Conservation (phyloP, 352 stramenopile species). For the Phytophthora europaea region DNA sequence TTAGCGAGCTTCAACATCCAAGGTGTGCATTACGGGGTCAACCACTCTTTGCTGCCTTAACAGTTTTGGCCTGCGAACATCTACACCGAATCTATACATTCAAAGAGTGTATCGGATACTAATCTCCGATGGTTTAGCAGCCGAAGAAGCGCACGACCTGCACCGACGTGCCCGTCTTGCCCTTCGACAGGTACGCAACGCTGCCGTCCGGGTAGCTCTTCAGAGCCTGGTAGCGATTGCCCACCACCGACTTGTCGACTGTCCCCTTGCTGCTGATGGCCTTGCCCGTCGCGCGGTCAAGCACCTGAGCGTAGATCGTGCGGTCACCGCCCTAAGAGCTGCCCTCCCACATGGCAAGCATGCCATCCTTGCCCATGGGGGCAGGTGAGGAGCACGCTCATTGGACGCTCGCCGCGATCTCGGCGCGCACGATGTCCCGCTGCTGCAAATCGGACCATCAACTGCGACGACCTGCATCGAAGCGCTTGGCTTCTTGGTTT, state of each 20-base stretch:
- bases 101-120: neutral
- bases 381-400: too few relatives aligned
- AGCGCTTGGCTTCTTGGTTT: too few relatives aligned
- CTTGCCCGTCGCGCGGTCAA: constrained; percentile 48
- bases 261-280: constrained; percentile 56
- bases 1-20: neutral
- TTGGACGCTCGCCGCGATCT: too few relatives aligned
- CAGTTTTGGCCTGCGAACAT: neutral
- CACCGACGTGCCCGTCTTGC: too few relatives aligned
- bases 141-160: too few relatives aligned
- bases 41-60: neutral
- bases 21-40: neutral
- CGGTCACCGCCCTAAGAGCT: constrained; percentile 36
- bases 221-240: too few relatives aligned
- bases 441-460: too few relatives aligned
- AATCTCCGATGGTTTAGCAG: neutral
- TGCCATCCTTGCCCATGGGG: too few relatives aligned
- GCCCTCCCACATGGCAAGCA: constrained; percentile 37
- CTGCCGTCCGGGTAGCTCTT: too few relatives aligned
- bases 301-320: constrained; percentile 59
- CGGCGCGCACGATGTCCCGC: too few relatives aligned
- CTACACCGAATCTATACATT: neutral
- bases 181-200: too few relatives aligned
- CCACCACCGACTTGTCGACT: constrained; percentile 35
- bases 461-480: too few relatives aligned